Evolutionary conservation across 2,329 filamentous ascomycete species (phyloP), one percentile per base, ranked within the genome.

Genomic region (Aspergillus sp.): DNA sequence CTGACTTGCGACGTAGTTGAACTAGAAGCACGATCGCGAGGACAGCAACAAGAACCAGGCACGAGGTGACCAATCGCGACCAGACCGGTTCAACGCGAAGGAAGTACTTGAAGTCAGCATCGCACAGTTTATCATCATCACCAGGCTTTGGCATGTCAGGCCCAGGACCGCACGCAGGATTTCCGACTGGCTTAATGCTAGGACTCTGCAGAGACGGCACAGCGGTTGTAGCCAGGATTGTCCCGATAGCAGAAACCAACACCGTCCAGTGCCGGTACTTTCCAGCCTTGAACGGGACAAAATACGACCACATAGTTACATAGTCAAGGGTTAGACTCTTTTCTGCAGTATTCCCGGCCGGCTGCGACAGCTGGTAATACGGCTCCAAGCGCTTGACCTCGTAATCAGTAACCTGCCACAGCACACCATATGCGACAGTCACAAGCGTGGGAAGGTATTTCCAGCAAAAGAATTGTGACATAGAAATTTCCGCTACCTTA

Each of bases 301-400:
- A 58, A 60, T 72, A 76, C 20, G 69, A 66, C 62, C 72, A 66
- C 45, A 72, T 69, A 3, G 73, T 75, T 4, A 76, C 57, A 43
- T 77, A 75, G 49, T 77, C 74, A 55, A 75, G 68, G 41, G 76
- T 76, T 7, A 77, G 57, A 10, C 71, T 75, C 46, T 58, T 56
- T 9, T 57, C 57, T 6, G 65, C 65, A 13, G 54, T 57, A 30
- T 60, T 63, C 3, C 65, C 65, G 12, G 54, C 56, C 12, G 58
- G 59, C 46, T 60, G 62, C 3, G 65, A 67, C 7, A 68, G 54
- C 47, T 68, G 74, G 49, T 76, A 77, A 50, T 70, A 77, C 4
- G 74, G 73, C 49, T 76, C 74, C 25, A 77, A 55, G n/a, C 74
- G 69, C 53, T 75, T 74, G 42, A 75, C 71, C 35, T 77, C 73